Base-by-base conservation (phyloP, 1,284 basidiomycete genomes). In the Kalmanozyma brasiliensis region DNA sequence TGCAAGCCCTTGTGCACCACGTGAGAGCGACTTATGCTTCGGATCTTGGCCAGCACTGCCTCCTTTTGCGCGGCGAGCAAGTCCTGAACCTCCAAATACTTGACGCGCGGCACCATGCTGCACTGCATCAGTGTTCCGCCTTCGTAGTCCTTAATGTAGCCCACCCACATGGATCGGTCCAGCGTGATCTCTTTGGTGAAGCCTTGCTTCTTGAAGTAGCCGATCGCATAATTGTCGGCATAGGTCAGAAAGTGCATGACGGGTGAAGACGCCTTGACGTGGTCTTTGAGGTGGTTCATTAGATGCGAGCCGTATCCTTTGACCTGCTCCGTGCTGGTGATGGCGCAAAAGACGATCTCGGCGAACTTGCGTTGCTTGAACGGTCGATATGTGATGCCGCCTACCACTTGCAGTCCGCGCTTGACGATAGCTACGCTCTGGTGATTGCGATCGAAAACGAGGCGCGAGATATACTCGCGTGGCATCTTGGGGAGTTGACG, bases 81-180 rank as follows among this genome's bases (percentile, higher is more conserved):
- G 55, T 89, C 89, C 46, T 88, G 87, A 57, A 93, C 93, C 73
- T 91, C 86, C 64, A 96, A 86, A 78, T 98, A 98, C 79, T 93
- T 89, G 67, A 98, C 89, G 76, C 92, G 91, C 22, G 88, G 89
- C 19, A 98, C 84, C 91, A 98, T 91, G 4, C 90, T 91, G 80
- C 96, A 98, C 84, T 87, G 94, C 95, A 98, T 98, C 84, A 98
- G 92, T 41, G 96, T 99, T n/a, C 94, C 95, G 43, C 96, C 96
- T 82, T 99, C 96, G 83, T 99, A 99, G 82, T 99, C 96, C 83
- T 98, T 99, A 88, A 99, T 98, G 83, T 99, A 98, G 1, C 95
- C 96, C 1, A 95, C 94, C 96, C 96, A 99, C 4, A 91, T 86
- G 2, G 92, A 89, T 35, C 94, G 88, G 58, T 91, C 90, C 17